Evolutionary conservation across 148 eudicot genomes (phyloP).

Genomic region (Fagopyrum tataricum): DNA sequence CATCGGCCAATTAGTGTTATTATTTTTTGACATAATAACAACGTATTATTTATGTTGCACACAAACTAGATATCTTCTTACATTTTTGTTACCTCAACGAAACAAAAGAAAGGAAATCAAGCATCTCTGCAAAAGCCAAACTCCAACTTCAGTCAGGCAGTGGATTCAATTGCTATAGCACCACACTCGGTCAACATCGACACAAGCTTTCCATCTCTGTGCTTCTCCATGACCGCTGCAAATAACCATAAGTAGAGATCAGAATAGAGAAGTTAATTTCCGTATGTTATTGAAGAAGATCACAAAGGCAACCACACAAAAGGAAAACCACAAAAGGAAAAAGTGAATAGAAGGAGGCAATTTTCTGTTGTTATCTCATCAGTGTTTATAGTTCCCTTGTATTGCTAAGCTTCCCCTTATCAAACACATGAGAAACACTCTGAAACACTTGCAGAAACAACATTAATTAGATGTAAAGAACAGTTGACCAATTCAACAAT

Average conservation of each 20-base stretch:
- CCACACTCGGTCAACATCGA: slow-evolving; percentile 40
- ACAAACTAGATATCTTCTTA: not conserved
- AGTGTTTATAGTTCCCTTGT: not conserved
- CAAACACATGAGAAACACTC: not conserved
- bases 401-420: not conserved
- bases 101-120: not conserved
- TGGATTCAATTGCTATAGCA: slow-evolving; percentile 25
- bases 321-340: not conserved
- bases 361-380: not conserved
- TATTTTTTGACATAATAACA: not conserved
- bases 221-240: slow-evolving; percentile 41
- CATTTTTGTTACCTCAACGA: not conserved
- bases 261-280: not conserved
- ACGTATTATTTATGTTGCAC: not conserved
- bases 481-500: slow-evolving; percentile 4
- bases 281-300: not conserved
- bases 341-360: not conserved
- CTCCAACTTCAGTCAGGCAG: not conserved
- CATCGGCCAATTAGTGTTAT: too few relatives aligned
- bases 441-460: not conserved
- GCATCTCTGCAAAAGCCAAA: not conserved
- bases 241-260: not conserved
- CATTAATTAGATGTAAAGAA: not conserved
- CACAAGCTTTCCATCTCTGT: slow-evolving; percentile 43
- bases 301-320: not conserved